Percentiles rank a stretch among this genome's conserved stretches.
phyloP scores from a whole-genome alignment of 2,329 filamentous ascomycete species.

The Exophiala aquamarina region DNA sequence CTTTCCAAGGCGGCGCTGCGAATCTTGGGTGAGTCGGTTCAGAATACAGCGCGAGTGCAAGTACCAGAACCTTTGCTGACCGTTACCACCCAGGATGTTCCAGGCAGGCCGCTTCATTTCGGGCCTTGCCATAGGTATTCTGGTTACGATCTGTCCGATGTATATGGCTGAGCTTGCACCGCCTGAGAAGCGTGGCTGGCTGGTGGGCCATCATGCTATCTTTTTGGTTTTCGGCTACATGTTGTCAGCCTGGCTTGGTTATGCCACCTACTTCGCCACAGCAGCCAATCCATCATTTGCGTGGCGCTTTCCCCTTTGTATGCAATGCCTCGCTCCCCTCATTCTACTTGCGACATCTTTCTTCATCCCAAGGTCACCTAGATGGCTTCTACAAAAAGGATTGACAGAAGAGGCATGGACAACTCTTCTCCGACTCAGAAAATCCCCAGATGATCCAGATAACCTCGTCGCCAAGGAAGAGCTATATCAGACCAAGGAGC shows the following conservation, averaged over 20 bases:
- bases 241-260: conserved; percentile 23
- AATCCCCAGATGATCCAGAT: conserved; percentile 39
- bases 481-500: conserved; percentile 38
- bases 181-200: conserved; percentile 19
- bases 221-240: conserved; percentile 26
- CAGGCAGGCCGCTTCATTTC: conserved; percentile 22
- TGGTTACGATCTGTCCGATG: conserved; percentile 23
- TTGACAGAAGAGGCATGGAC: conserved; percentile 27
- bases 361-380: conserved; percentile 21
- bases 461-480: conserved; percentile 39
- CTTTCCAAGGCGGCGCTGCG: conserved; percentile 23
- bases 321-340: conserved; percentile 20
- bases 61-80: no score
- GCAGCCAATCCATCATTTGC: conserved; percentile 20
- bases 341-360: conserved; percentile 16
- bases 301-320: conserved; percentile 26
- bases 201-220: conserved; percentile 26
- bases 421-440: conserved; percentile 43
- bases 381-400: conserved; percentile 34
- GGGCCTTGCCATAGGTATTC: conserved; percentile 22
- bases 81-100: conserved; percentile 25
- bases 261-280: conserved; percentile 24
- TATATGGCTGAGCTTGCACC: conserved; percentile 24
- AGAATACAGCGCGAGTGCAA: no score
- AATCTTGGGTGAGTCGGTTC: conserved; percentile 14